These are phyloP conservation scores for Leccinellum rugosiceps DNA, from an alignment of 768 basidiomycete species.

Conservation along the genomic window DNA sequence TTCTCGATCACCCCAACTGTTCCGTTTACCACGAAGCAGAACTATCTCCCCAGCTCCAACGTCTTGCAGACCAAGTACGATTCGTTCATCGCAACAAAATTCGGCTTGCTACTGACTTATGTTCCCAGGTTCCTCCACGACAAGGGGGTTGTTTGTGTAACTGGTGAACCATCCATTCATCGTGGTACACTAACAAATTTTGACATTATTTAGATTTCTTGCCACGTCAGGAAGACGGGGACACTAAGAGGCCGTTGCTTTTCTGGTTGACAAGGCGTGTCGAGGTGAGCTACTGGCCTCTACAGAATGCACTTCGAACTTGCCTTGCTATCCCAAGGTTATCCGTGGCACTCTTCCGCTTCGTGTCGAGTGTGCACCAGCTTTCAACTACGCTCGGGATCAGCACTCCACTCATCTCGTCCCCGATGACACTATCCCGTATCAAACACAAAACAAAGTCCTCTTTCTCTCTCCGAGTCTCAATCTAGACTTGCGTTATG, in stretches of 20 bases:
- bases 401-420: constrained; percentile 62
- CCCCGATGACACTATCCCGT: constrained; percentile 44
- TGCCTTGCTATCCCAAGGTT: constrained; percentile 40
- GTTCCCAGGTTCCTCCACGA: constrained; percentile 72
- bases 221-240: constrained; percentile 51
- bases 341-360: constrained; percentile 81
- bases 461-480: constrained; percentile 59
- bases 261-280: constrained; percentile 85
- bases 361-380: constrained; percentile 88
- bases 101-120: background rate
- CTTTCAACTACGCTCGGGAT: constrained; percentile 91
- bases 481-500: constrained; percentile 73
- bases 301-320: background rate
- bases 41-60: constrained; percentile 80
- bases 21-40: constrained; percentile 73
- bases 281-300: constrained; percentile 41
- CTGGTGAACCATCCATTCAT: constrained; percentile 43
- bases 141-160: constrained; percentile 79
- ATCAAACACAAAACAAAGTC: constrained; percentile 49
- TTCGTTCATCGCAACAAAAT: background rate
- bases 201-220: constrained; percentile 58
- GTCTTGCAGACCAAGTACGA: constrained; percentile 77
- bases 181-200: background rate
- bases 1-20: constrained; percentile 81
- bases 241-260: constrained; percentile 58